phyloP scores from a whole-genome alignment of 2,329 filamentous ascomycete species.

The Chaetomium olivaceum region DNA sequence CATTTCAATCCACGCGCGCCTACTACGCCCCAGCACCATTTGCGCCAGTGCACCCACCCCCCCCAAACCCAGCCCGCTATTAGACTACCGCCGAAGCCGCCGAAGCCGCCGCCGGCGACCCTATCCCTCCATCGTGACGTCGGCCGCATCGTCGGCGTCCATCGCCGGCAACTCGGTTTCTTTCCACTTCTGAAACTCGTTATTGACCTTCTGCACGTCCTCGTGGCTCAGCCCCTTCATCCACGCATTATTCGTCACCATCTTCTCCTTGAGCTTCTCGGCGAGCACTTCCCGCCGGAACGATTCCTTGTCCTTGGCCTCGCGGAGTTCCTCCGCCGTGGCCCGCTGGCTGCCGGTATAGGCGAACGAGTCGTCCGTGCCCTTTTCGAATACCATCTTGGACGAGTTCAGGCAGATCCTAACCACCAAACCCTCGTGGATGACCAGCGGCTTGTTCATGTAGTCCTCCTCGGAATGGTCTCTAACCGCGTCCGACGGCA shows the following conservation, averaged over 20 bases:
- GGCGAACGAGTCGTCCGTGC: constrained; percentile 69
- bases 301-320: constrained; percentile 51
- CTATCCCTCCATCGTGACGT: constrained; percentile 27
- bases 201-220: constrained; percentile 72
- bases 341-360: constrained; percentile 58
- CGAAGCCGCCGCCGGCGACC: neutral
- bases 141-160: constrained; percentile 19
- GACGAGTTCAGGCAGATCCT: constrained; percentile 77
- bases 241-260: constrained; percentile 79
- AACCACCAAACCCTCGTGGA: constrained; percentile 67
- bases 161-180: constrained; percentile 42
- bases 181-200: constrained; percentile 57
- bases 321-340: constrained; percentile 5
- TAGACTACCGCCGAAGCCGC: neutral
- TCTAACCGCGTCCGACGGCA: constrained; percentile 60
- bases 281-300: constrained; percentile 42
- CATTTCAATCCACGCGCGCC: neutral
- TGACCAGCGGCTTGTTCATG: constrained; percentile 61
- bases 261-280: constrained; percentile 69
- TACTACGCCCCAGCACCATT: constrained; percentile 7
- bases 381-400: constrained; percentile 74
- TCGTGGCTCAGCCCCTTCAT: constrained; percentile 78
- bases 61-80: neutral
- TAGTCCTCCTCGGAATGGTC: constrained; percentile 64
- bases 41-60: neutral